A percentile compares a stretch with the other conserved stretches of the same genome.
These are phyloP conservation scores for Moricandia arvensis DNA, from an alignment of 345 rosid species.

Conservation along the genomic window DNA sequence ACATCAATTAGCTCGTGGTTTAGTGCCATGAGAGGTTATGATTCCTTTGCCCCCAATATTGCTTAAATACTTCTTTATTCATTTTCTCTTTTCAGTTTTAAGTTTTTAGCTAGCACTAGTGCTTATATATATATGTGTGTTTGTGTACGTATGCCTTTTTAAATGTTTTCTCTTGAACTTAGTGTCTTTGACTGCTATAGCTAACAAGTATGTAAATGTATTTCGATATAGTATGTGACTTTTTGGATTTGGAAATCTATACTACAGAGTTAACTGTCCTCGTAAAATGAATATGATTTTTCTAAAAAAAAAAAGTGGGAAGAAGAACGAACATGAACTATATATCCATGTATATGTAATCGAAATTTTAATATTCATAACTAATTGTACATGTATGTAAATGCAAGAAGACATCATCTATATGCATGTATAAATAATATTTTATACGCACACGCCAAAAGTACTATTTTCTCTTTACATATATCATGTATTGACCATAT, in stretches of 20 bases:
- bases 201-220: not conserved
- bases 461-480: slow-evolving; percentile 5
- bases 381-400: not conserved
- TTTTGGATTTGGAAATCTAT: not conserved
- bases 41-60: slow-evolving; percentile 37
- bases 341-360: not conserved
- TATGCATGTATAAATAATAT: slow-evolving; percentile 9
- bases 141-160: not conserved
- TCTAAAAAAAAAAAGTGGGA: not conserved
- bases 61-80: slow-evolving; percentile 15
- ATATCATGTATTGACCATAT: slow-evolving; percentile 9
- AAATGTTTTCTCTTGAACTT: not conserved
- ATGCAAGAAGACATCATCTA: not conserved
- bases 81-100: slow-evolving; percentile 14
- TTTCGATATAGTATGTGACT: not conserved
- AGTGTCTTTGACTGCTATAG: slow-evolving; percentile 3
- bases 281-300: not conserved
- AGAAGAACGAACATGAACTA: not conserved
- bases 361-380: not conserved
- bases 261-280: not conserved
- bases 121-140: not conserved
- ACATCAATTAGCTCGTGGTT: slow-evolving; percentile 53
- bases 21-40: slow-evolving; percentile 53
- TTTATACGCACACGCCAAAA: slow-evolving; percentile 31
- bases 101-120: slow-evolving; percentile 19